Percentiles rank a stretch among this genome's conserved stretches.
These are phyloP conservation scores for Groenewaldozyma salmanticensis DNA, from an alignment of 805 yeast species.

Conservation along the genomic window DNA sequence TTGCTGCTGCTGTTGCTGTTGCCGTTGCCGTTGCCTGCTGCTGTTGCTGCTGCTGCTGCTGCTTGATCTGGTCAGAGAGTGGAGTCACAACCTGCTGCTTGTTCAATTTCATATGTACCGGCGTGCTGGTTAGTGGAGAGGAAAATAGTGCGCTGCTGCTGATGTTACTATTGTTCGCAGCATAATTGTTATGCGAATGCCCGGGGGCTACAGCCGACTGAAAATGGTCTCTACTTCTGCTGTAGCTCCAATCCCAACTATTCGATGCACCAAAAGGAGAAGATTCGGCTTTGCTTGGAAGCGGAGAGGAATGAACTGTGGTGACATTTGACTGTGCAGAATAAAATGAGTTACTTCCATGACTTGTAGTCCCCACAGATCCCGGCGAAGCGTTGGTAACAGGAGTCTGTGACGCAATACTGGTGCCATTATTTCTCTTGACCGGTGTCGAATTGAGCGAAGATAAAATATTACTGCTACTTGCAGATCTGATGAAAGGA, in stretches of 20 bases:
- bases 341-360: neutral
- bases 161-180: constrained; percentile 1
- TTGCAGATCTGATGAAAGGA: too few relatives aligned
- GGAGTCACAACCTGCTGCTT: too few relatives aligned
- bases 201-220: too few relatives aligned
- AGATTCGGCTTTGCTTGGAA: neutral
- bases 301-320: neutral
- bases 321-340: constrained; percentile 1
- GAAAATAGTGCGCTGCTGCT: neutral
- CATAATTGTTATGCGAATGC: too few relatives aligned
- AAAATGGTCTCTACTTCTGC: neutral
- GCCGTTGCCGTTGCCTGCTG: neutral
- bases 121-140: neutral
- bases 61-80: neutral
- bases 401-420: too few relatives aligned
- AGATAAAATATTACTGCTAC: too few relatives aligned
- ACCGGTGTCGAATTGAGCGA: too few relatives aligned
- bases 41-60: neutral
- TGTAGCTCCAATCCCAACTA: neutral
- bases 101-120: neutral
- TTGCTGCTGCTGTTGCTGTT: constrained; percentile 1
- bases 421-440: too few relatives aligned
- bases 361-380: too few relatives aligned
- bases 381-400: constrained; percentile 1
- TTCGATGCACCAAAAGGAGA: neutral